These are phyloP conservation scores for Alternaria alternata DNA, from an alignment of 2,329 filamentous ascomycete genomes.

Conservation along the genomic window DNA sequence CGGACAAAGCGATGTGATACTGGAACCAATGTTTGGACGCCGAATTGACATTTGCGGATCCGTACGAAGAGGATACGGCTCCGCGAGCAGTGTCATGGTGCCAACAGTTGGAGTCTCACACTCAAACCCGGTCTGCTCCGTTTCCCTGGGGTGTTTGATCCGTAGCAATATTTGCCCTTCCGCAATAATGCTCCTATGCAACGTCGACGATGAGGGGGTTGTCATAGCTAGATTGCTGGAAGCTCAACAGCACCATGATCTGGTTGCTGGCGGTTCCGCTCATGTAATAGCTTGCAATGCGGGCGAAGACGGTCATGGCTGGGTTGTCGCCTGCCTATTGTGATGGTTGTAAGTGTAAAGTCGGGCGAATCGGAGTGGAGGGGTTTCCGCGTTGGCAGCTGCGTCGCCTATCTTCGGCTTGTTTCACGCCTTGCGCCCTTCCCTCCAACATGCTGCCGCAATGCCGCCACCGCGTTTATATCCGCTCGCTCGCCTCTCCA, in stretches of 20 bases:
- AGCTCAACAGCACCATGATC: background rate
- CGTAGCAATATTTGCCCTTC: background rate
- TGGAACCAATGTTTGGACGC: no score
- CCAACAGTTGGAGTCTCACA: background rate
- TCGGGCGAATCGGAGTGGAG: conserved; percentile 14
- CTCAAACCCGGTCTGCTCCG: background rate
- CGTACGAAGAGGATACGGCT: background rate
- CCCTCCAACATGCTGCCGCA: conserved; percentile 7
- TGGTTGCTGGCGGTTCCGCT: background rate
- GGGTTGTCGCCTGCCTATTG: conserved; percentile 1
- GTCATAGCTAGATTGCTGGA: background rate
- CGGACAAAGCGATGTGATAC: no score
- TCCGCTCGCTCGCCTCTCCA: conserved; percentile 28
- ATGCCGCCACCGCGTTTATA: conserved; percentile 39
- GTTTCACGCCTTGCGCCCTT: conserved; percentile 18
- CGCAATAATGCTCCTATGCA: background rate
- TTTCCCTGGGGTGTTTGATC: background rate
- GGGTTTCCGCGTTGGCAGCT: conserved; percentile 6
- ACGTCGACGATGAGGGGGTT: background rate
- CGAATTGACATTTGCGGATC: background rate
- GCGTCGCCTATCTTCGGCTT: conserved; percentile 23
- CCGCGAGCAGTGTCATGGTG: background rate
- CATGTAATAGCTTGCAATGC: background rate
- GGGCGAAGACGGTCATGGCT: background rate
- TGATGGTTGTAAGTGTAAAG: background rate